Base-by-base conservation (phyloP, 139 green algal species). In the Chlorella ohadii region DNA sequence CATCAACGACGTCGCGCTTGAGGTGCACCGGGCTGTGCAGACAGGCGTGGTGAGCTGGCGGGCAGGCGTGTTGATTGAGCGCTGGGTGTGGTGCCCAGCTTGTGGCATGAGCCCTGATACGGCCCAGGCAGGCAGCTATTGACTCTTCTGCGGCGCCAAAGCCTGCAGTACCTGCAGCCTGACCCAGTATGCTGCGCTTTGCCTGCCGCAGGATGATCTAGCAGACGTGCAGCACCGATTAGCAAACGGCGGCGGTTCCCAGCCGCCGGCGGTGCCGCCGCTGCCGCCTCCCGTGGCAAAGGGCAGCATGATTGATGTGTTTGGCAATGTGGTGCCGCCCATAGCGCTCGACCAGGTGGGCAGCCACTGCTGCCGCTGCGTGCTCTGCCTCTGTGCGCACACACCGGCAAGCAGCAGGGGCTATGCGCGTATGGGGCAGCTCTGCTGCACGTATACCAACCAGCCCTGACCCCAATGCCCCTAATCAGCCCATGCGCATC, bases 261-360 rank as follows among this genome's bases (percentile, higher is more conserved):
- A 44, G 56, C 78, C 64, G 27, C 57, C 33, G 0, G 66, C 75
- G 11, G 39, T 67, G n/a, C 76, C 64, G 4, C 82, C 85, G 28
- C 71, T 83, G 44, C 82, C 84, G 51, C 67, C 72, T n/a, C 85
- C 89, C 19, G 85, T 82, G 20, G 68, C 47, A 11, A 88, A 81
- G 7, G 88, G 90, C 36, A 73, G 63, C 36, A 82, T 78, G 66
- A 65, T 88, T 22, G 94, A 97, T 55, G 87, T 97, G 38, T 97
- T 97, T 89, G 94, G 94, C 1, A 92, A 96, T 66, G 87, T 80
- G 59, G 91, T 96, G 72, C 94, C 93, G 0, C 78, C 92, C 36
- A 92, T 96, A 23, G 91, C 94, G 1, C 94, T 93, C 12, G 94
- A 97, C 19, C 59, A 91, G 34, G 92, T 97, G 22, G 83, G 73